A percentile compares a stretch with the other conserved stretches of the same genome.
These are phyloP conservation scores for Phialocephala subalpina DNA, from an alignment of 2,329 filamentous ascomycete genomes.

Conservation along the genomic window DNA sequence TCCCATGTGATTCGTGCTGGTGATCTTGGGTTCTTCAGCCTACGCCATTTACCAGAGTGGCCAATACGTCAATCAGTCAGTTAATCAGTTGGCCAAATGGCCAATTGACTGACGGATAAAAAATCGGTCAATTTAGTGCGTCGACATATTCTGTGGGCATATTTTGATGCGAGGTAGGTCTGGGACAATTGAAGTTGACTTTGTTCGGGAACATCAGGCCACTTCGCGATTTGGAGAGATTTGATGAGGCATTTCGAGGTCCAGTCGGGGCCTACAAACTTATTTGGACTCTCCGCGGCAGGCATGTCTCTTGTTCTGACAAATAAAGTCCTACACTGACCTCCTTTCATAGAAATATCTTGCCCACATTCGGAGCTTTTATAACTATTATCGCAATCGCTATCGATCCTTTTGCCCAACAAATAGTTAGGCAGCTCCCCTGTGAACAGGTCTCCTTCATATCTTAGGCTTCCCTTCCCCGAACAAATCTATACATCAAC, in stretches of 20 bases:
- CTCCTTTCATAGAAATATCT: slow-evolving; percentile 10
- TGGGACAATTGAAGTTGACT: slow-evolving; percentile 31
- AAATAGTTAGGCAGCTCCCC: slow-evolving; percentile 20
- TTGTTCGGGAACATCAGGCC: slow-evolving; percentile 27
- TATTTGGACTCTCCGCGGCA: slow-evolving; percentile 16
- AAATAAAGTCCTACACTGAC: no score
- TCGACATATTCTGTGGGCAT: neutral
- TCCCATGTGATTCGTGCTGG: no score
- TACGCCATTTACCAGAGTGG: no score
- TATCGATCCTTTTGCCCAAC: slow-evolving; percentile 29
- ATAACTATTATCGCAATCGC: slow-evolving; percentile 25
- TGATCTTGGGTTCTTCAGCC: no score
- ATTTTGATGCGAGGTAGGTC: neutral
- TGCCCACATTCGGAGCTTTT: slow-evolving; percentile 24
- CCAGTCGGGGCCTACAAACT: slow-evolving; percentile 22
- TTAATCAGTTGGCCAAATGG: no score
- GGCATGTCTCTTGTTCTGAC: neutral
- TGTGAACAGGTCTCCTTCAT: slow-evolving; percentile 10
- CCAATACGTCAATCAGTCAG: no score
- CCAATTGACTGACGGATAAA: no score
- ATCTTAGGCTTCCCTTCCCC: slow-evolving; percentile 13
- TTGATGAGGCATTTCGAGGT: slow-evolving; percentile 27
- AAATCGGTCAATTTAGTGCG: slow-evolving; percentile 11
- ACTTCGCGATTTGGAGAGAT: slow-evolving; percentile 24
- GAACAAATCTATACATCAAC: slow-evolving; percentile 18